Conservation (phyloP, 208 protist genomes). For the Acanthamoeba rhysodes region DNA sequence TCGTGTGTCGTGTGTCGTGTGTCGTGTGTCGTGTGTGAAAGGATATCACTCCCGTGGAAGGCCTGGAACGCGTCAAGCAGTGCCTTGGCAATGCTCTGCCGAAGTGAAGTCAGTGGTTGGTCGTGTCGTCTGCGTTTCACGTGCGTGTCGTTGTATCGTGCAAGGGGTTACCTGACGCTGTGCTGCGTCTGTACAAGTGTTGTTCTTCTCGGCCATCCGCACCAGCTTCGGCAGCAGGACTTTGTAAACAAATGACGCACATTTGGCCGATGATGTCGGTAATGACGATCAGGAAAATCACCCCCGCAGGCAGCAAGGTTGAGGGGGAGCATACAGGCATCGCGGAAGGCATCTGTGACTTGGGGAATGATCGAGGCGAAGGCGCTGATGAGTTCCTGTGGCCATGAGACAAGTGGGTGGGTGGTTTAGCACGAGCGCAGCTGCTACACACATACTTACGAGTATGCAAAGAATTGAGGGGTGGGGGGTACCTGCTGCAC, state of each 20-base stretch:
- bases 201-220: slow-evolving; percentile 61
- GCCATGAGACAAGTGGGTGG: background rate
- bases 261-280: background rate
- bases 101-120: background rate
- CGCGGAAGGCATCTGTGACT: slow-evolving; percentile 52
- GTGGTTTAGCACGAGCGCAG: background rate
- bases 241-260: background rate
- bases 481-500: background rate
- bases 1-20: background rate
- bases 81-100: background rate
- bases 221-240: slow-evolving; percentile 62
- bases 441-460: too few species aligned
- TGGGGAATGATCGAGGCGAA: slow-evolving; percentile 41
- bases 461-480: too few species aligned
- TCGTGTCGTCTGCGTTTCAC: background rate
- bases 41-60: slow-evolving; percentile 66
- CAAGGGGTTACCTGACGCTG: background rate
- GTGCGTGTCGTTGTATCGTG: background rate
- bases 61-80: slow-evolving; percentile 61
- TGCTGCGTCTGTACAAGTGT: slow-evolving; percentile 33
- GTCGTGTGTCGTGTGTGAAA: background rate
- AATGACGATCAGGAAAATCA: too few species aligned
- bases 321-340: slow-evolving; percentile 25
- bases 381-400: background rate
- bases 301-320: background rate